phyloP scores from a whole-genome alignment of 306 rosid species.

The Hippophae tibetana region DNA sequence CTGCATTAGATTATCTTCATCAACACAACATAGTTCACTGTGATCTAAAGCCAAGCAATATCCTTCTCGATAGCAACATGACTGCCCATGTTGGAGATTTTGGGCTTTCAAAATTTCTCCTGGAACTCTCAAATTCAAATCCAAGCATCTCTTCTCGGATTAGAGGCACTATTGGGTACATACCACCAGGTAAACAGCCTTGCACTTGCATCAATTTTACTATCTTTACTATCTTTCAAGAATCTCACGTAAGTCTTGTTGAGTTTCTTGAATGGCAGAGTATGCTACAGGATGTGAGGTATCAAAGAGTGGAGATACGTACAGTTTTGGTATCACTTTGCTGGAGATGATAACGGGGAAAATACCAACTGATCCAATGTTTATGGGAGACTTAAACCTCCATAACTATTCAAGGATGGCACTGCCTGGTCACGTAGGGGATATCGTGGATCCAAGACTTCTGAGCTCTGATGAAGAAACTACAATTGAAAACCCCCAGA shows the following conservation, averaged over 20 bases:
- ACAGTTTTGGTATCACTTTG: neutral
- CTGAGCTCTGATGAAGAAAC: too few relatives aligned
- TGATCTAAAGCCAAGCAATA: neutral
- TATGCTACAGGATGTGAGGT: neutral
- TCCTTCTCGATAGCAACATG: neutral
- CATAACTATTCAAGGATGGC: neutral
- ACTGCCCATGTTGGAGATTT: neutral
- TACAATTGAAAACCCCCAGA: too few relatives aligned
- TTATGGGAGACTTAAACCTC: constrained; percentile 9
- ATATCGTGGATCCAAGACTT: neutral
- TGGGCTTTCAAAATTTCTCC: neutral
- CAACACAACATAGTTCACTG: neutral
- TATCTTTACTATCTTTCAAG: neutral
- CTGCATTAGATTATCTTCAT: neutral
- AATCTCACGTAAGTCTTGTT: neutral
- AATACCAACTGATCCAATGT: constrained; percentile 7
- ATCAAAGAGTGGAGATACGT: neutral
- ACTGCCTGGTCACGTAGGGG: neutral
- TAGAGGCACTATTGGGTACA: neutral
- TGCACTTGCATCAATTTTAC: neutral
- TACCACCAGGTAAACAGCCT: neutral
- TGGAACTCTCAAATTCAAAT: neutral
- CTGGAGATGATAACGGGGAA: neutral
- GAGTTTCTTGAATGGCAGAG: neutral
- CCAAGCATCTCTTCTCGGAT: neutral